Percentiles rank a stretch among this genome's conserved stretches.
Conservation (phyloP, 1,284 basidiomycete genomes). For the Leucoagaricus sp. region DNA sequence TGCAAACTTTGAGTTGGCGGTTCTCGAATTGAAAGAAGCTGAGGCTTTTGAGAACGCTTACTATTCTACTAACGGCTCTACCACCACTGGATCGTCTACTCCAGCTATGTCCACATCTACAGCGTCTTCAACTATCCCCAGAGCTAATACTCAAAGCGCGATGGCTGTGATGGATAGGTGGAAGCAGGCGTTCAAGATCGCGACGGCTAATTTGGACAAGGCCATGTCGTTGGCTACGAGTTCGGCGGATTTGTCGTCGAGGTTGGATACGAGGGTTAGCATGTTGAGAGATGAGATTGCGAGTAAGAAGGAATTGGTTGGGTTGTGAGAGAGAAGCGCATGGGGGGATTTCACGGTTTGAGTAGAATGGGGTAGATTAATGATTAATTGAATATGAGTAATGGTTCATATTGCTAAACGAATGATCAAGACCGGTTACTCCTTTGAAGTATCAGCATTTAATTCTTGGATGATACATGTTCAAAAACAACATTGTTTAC, state of each 20-base stretch:
- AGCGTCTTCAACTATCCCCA: no score
- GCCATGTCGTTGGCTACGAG: slow-evolving; percentile 52
- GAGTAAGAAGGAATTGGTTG: slow-evolving; percentile 50
- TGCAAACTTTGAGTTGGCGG: slow-evolving; percentile 66
- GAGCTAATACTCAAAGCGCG: not conserved
- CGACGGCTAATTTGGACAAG: slow-evolving; percentile 50
- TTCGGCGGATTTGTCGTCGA: slow-evolving; percentile 61
- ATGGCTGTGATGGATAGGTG: slow-evolving; percentile 41
- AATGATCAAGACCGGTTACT: no score
- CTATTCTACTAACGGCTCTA: not conserved
- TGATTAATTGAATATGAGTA: no score
- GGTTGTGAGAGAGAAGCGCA: no score
- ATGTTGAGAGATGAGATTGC: slow-evolving; percentile 73
- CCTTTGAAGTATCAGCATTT: no score
- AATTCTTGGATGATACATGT: no score
- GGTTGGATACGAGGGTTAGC: slow-evolving; percentile 67
- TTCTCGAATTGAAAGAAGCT: slow-evolving; percentile 61
- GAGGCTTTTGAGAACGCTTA: slow-evolving; percentile 26
- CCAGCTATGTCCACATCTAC: not conserved
- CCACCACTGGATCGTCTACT: not conserved
- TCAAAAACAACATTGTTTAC: no score
- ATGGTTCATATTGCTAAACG: no score
- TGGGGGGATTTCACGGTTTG: no score
- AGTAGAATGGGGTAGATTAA: no score
- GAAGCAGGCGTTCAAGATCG: slow-evolving; percentile 47